Percentiles rank a stretch among this genome's conserved stretches.
Evolutionary conservation across 2,329 filamentous ascomycete genomes (phyloP).

Genomic region (Exophiala sp.): DNA sequence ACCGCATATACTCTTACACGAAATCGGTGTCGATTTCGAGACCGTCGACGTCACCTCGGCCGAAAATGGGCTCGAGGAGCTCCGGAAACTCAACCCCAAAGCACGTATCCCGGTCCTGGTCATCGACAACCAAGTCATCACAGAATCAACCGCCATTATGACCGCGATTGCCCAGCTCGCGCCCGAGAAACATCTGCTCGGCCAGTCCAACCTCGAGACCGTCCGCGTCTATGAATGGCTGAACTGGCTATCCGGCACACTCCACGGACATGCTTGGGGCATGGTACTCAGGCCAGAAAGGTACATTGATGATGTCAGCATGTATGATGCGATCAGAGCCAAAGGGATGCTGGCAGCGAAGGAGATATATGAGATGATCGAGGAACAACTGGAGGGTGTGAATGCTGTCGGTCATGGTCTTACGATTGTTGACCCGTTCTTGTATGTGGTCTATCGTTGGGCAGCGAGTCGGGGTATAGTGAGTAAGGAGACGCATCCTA

Average conservation of each 20-base stretch:
- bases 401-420: slow-evolving; percentile 32
- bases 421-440: slow-evolving; percentile 36
- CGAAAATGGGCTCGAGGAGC: slow-evolving; percentile 18
- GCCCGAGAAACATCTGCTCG: slow-evolving; percentile 31
- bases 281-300: slow-evolving; percentile 29
- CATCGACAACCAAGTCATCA: slow-evolving; percentile 32
- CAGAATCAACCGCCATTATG: slow-evolving; percentile 34
- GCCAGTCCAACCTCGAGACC: slow-evolving; percentile 31
- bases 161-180: slow-evolving; percentile 34
- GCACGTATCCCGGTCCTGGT: slow-evolving; percentile 32
- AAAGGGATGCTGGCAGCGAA: slow-evolving; percentile 28
- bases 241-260: slow-evolving; percentile 33
- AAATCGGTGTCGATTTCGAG: slow-evolving; percentile 28
- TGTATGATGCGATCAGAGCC: slow-evolving; percentile 22
- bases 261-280: slow-evolving; percentile 33
- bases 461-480: slow-evolving; percentile 10
- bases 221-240: slow-evolving; percentile 37
- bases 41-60: slow-evolving; percentile 19
- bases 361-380: slow-evolving; percentile 29
- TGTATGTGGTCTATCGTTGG: slow-evolving; percentile 37
- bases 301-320: slow-evolving; percentile 27
- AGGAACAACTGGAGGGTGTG: slow-evolving; percentile 25
- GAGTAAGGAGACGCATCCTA: too few relatives aligned
- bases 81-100: slow-evolving; percentile 34
- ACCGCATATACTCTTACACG: slow-evolving; percentile 34